Evolutionary conservation across 371 early-diverging fungal species (phyloP), one percentile per base, ranked within the genome.

Genomic region (Mucor velutinosus): DNA sequence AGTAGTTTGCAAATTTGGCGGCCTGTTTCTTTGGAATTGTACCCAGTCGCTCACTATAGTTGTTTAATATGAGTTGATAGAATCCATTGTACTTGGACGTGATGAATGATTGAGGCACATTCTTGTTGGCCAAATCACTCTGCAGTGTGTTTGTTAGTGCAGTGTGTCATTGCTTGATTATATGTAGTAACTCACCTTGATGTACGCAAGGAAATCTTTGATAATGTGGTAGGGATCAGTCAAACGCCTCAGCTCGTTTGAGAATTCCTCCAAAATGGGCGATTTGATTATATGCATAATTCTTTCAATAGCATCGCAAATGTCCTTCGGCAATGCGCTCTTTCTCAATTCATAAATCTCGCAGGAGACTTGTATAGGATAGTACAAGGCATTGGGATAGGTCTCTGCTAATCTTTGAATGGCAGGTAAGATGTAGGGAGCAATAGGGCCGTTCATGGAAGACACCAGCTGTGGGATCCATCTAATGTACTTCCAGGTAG

Each of bases 391-490:
- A 19, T 83, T 81, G 3, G 94, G 92, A 45, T 92, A 92, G 7
- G 69, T 72, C 7, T 70, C 62, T 0, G 92, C 91, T 45, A 92
- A 79, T 55, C 73, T 71, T 32, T 64, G 41, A 7, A 89, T 30
- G 0, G 83, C 51, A 2, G 85, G 80, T 30, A 83, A 76, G 2
- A 89, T 69, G 8, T 75, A 67, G 5, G 47, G 21, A 15, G 80
- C 78, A 10, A 73, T 67, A 4, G 76, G 66, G 35, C 85, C 84
- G 64, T 88, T 90, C 17, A 94, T 77, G 12, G 89, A 68, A 10
- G 94, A 89, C 0, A 93, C 89, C 62, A 94, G 65, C 58, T 94
- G 93, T 8, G 92, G 92, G 21, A 94, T 80, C 94, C 94, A 94
- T 19, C 88, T 80, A 25, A 93, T 82, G 71, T 89, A 88, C 58